Evolutionary conservation across 1,284 basidiomycete species (phyloP), one percentile per base, ranked within the genome.

Genomic region (Psilocybe mexicana): DNA sequence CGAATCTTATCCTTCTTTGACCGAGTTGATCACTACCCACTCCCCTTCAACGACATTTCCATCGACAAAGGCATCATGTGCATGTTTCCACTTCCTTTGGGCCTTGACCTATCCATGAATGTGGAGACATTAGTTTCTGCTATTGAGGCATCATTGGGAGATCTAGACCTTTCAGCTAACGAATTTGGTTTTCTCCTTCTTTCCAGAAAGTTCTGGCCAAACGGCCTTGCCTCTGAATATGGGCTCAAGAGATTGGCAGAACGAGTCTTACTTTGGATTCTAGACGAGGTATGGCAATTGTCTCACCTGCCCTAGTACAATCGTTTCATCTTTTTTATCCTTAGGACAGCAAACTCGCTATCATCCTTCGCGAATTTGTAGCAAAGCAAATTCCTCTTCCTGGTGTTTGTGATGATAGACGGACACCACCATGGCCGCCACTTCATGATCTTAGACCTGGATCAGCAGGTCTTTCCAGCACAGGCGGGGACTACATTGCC

Each of bases 41-140:
- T 68, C 3, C 66, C 81, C 28, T 79, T 84, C 63, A 69, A 72
- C 18, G 68, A 71, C 12, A 60, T 69, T 63, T 52, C 66, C 60
- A 57, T 43, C 58, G 72, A 64, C 61, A 73, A 64, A 48, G 60
- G 70, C 33, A 60, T 74, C 12, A 67, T 73, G 43, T 88, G 85
- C 64, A 70, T 73, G 5, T 92, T 92, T 64, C 83, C 84, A 0
- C 69, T 93, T 11, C 90, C 91, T 0, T 71, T 88, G 2, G 82
- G 87, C 0, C 77, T 92, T 46, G 91, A 93, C 66, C 72, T 86
- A 6, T 88, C 89, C 0, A 79, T 80, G 7, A 83, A 86, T 42
- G 88, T 93, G 3, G 90, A 93, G 66, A 82, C 80, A 0, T 75
- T 94, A 26, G 81, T 91, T 8, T 78, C 84, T 5, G 79, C 86